Evolutionary conservation across 177 flowering plant species (phyloP).

Genomic region (Tripterygium wilfordii): DNA sequence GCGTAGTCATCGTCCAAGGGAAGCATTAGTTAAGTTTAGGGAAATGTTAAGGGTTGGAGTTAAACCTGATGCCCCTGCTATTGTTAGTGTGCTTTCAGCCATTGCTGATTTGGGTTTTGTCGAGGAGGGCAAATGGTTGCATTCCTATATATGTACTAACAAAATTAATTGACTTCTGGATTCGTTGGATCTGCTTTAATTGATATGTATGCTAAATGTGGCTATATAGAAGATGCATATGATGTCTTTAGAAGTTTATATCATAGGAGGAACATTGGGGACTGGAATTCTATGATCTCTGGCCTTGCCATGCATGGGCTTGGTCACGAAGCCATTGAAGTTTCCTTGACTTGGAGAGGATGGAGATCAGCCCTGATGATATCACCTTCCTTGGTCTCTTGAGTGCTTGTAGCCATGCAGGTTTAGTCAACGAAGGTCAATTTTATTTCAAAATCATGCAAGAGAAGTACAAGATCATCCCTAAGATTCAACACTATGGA

Average conservation of each 20-base stretch:
- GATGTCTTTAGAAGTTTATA: neutral
- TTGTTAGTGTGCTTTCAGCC: slow-evolving; percentile 1
- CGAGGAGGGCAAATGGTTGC: slow-evolving; percentile 2
- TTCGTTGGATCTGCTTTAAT: slow-evolving; percentile 6
- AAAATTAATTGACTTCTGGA: neutral
- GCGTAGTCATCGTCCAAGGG: neutral
- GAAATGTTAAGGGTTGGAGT: slow-evolving; percentile 1
- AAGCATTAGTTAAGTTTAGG: neutral
- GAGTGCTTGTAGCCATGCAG: slow-evolving; percentile 8
- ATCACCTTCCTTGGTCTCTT: slow-evolving; percentile 7
- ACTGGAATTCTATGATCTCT: slow-evolving; percentile 9
- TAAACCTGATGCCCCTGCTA: neutral
- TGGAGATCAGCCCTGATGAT: slow-evolving; percentile 1
- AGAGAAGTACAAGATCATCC: neutral
- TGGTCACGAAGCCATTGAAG: slow-evolving; percentile 1
- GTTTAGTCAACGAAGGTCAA: slow-evolving; percentile 8
- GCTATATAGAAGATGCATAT: neutral
- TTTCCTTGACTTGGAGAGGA: neutral
- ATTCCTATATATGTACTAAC: neutral
- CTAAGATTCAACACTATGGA: slow-evolving; percentile 8
- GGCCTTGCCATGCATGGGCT: slow-evolving; percentile 6
- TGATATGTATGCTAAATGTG: slow-evolving; percentile 10
- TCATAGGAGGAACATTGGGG: neutral
- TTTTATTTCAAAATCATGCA: slow-evolving; percentile 2
- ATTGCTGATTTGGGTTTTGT: slow-evolving; percentile 2